These are phyloP conservation scores for Poa pratensis DNA, from an alignment of 176 grass and related monocot genomes.

Conservation along the genomic window DNA sequence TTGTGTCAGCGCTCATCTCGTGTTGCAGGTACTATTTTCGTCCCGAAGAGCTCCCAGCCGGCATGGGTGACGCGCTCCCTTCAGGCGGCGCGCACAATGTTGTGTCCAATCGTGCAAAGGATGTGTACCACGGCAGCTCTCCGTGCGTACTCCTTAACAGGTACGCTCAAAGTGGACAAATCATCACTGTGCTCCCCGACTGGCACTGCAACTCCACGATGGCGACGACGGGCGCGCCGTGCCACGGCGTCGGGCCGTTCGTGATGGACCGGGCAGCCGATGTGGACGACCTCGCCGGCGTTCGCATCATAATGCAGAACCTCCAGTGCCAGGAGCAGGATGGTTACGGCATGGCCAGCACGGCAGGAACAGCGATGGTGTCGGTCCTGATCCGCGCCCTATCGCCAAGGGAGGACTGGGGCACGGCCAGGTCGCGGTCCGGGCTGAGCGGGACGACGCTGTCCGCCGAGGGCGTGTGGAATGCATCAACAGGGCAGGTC, in stretches of 20 bases:
- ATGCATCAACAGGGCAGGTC: slow-evolving; percentile 43
- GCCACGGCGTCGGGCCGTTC: slow-evolving; percentile 54
- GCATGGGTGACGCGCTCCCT: slow-evolving; percentile 42
- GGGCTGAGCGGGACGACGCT: slow-evolving; percentile 46
- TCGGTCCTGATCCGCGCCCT: slow-evolving; percentile 56
- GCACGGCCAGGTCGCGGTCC: slow-evolving; percentile 16
- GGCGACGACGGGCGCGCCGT: slow-evolving; percentile 24
- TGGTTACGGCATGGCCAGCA: not conserved
- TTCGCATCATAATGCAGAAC: slow-evolving; percentile 56
- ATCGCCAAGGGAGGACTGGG: slow-evolving; percentile 42
- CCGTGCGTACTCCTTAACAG: slow-evolving; percentile 46
- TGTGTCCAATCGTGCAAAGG: slow-evolving; percentile 17
- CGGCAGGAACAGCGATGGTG: slow-evolving; percentile 26
- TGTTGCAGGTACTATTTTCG: slow-evolving; percentile 40
- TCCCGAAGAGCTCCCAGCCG: slow-evolving; percentile 45
- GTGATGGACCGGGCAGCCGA: slow-evolving; percentile 3
- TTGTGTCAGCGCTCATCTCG: slow-evolving; percentile 50
- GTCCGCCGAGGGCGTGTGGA: slow-evolving; percentile 60
- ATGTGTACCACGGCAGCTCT: slow-evolving; percentile 38
- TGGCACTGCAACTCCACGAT: slow-evolving; percentile 42
- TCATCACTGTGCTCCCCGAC: slow-evolving; percentile 38
- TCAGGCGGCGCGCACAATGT: slow-evolving; percentile 9
- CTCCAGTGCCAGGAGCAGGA: slow-evolving; percentile 33
- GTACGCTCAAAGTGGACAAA: not conserved
- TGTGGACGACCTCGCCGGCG: slow-evolving; percentile 2